phyloP scores from a whole-genome alignment of 495 filamentous ascomycete species.

The Ramalina peruviana region DNA sequence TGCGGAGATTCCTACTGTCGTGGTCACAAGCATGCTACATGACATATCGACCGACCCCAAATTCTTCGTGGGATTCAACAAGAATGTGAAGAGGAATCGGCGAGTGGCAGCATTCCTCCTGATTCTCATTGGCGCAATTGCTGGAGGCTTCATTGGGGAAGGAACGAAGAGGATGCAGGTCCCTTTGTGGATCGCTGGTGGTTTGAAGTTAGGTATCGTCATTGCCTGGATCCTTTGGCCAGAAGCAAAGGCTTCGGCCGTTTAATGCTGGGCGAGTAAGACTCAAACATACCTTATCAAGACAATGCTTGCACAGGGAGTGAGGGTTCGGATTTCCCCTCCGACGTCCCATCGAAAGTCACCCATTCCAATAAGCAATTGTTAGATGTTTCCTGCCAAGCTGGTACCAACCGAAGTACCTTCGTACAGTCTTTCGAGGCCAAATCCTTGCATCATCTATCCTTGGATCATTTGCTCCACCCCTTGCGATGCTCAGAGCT shows the following conservation, averaged over 20 bases:
- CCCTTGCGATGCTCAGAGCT: too few relatives aligned
- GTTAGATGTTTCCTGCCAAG: too few relatives aligned
- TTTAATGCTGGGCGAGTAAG: neutral
- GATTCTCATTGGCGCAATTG: constrained; percentile 46
- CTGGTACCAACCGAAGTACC: too few relatives aligned
- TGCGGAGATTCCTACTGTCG: constrained; percentile 58
- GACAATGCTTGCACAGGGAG: too few relatives aligned
- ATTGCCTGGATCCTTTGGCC: constrained; percentile 32
- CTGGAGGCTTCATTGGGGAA: constrained; percentile 42
- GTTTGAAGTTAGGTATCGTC: constrained; percentile 37
- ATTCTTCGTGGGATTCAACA: constrained; percentile 27
- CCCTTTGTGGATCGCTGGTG: constrained; percentile 45
- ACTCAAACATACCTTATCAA: too few relatives aligned
- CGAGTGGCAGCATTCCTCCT: constrained; percentile 41
- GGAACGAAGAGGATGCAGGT: constrained; percentile 35
- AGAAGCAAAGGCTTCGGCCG: constrained; percentile 5
- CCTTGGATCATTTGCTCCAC: too few relatives aligned
- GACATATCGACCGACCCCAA: constrained; percentile 50
- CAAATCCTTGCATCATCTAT: too few relatives aligned
- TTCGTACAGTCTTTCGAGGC: too few relatives aligned
- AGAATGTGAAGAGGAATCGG: constrained; percentile 52
- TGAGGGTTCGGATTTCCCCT: too few relatives aligned
- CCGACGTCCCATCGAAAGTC: too few relatives aligned
- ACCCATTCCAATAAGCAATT: too few relatives aligned
- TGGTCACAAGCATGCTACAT: constrained; percentile 57